Base-by-base conservation (phyloP, 2,329 filamentous ascomycete species). In the Nannizziopsis barbatae region DNA sequence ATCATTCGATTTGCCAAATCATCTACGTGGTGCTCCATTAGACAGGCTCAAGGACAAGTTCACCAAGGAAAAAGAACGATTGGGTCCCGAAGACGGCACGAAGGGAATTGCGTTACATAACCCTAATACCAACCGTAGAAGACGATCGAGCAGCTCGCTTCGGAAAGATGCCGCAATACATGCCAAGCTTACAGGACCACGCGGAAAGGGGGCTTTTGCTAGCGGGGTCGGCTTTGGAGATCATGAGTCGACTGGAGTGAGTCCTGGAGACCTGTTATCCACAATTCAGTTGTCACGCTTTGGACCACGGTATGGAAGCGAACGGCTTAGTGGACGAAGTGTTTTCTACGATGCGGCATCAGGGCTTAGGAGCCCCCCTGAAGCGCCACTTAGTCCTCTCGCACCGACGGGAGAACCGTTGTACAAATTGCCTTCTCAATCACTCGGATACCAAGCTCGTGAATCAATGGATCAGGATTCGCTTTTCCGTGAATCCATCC, bases 21-120 rank as follows among this genome's bases (percentile, higher is more conserved):
- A 92, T 51, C 72, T 98, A 6, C 81, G 89, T 27, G 92, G 92
- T 4, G 79, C 85, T 50, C 85, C 90, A 0, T 62, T 98, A 33
- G 79, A 84, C 53, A 76, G 90, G 15, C 69, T 98, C 15, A 96
- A 96, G 62, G 86, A 94, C 56, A 98, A 96, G 60, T 98, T 98
- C 59, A 78, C 76, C 32, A 77, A 80, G 12, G 92, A 98, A 60
- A 78, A 83, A 55, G 88, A 95, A 58, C 80, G 88, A 8, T 79
- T 88, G 15, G 84, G 83, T 1, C 77, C 80, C 2, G 86, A 92
- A 58, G 87, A 95, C 52, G 79, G 83, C 14, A 81, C 79, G 54
- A 96, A 96, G 66, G 93, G 92, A 0, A 96, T 98, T 56, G 92
- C 93, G 4, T 72, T 98, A 35, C 92, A 98, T 62, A 98, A 96